These are phyloP conservation scores for Lasiodiplodia citricola DNA, from an alignment of 2,329 filamentous ascomycete species.

Conservation along the genomic window DNA sequence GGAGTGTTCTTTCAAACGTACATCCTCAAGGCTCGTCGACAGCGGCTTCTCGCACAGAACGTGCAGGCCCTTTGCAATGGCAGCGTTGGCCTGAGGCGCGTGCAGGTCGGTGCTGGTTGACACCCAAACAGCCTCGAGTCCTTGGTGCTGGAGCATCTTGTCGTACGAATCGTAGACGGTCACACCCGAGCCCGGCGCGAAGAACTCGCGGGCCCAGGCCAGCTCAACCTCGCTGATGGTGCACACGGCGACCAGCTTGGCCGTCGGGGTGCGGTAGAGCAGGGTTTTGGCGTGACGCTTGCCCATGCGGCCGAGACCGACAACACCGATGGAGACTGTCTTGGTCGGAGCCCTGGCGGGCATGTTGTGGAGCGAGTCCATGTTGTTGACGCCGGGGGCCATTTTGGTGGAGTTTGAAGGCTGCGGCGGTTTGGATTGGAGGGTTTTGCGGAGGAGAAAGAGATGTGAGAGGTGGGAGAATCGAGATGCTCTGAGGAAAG, in stretches of 20 bases:
- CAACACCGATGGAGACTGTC: slow-evolving; percentile 49
- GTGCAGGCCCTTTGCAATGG: slow-evolving; percentile 43
- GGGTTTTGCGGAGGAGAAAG: background rate
- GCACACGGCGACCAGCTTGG: slow-evolving; percentile 57
- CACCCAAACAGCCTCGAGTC: slow-evolving; percentile 51
- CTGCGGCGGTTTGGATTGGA: background rate
- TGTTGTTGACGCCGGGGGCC: slow-evolving; percentile 16
- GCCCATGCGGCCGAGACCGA: slow-evolving; percentile 58
- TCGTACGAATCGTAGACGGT: slow-evolving; percentile 53
- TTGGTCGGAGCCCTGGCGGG: slow-evolving; percentile 23
- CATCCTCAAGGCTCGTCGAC: slow-evolving; percentile 38
- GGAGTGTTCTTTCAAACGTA: slow-evolving; percentile 29
- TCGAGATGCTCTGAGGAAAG: background rate
- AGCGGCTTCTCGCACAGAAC: slow-evolving; percentile 50
- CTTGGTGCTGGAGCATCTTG: slow-evolving; percentile 51
- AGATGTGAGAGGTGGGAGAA: background rate
- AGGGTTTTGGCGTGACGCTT: slow-evolving; percentile 55
- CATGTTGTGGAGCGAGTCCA: slow-evolving; percentile 27
- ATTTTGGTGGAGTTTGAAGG: background rate
- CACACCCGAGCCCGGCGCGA: slow-evolving; percentile 50
- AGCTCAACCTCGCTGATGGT: slow-evolving; percentile 53
- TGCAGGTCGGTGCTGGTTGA: slow-evolving; percentile 44
- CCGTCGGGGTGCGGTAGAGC: slow-evolving; percentile 49
- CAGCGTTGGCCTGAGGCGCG: slow-evolving; percentile 41
- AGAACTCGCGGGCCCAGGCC: slow-evolving; percentile 51